These are phyloP conservation scores for Tetradesmus obliquus DNA, from an alignment of 139 green algal genomes.

Conservation along the genomic window DNA sequence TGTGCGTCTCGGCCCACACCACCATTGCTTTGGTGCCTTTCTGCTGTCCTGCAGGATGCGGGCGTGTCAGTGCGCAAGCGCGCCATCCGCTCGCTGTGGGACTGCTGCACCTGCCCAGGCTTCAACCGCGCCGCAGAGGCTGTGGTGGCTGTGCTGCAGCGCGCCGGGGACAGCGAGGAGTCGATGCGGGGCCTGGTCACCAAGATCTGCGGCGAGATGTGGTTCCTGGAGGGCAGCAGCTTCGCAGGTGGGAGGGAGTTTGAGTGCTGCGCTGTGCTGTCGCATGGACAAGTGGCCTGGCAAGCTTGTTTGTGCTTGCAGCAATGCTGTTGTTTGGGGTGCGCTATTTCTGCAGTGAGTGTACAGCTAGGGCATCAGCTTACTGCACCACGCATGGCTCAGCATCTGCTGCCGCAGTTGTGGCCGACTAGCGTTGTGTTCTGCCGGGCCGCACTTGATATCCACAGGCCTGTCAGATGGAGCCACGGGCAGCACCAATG, in stretches of 20 bases:
- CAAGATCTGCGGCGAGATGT: slow-evolving; percentile 69
- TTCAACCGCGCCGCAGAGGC: slow-evolving; percentile 63
- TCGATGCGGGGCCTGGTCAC: slow-evolving; percentile 69
- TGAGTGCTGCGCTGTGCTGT: not conserved
- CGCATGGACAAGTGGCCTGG: not conserved
- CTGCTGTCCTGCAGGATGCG: slow-evolving; percentile 56
- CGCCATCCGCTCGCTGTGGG: slow-evolving; percentile 87
- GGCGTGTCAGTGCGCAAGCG: slow-evolving; percentile 86
- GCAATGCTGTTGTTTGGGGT: no score
- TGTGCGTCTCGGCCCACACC: not conserved
- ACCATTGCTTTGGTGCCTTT: not conserved
- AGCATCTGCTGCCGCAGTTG: no score
- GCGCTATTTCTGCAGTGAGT: no score
- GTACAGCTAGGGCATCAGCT: no score
- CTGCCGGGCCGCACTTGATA: not conserved
- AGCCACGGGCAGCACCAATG: not conserved
- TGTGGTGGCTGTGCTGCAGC: slow-evolving; percentile 69
- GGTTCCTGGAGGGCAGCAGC: slow-evolving; percentile 56
- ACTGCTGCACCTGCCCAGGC: slow-evolving; percentile 71
- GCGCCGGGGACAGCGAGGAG: slow-evolving; percentile 65
- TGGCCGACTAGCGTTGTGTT: no score
- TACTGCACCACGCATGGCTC: no score
- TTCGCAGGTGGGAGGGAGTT: slow-evolving; percentile 19
- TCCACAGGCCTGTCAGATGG: slow-evolving; percentile 25
- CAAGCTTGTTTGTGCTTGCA: not conserved